Conservation (phyloP, 208 protist species). For the Paratrypanosoma confusum region DNA sequence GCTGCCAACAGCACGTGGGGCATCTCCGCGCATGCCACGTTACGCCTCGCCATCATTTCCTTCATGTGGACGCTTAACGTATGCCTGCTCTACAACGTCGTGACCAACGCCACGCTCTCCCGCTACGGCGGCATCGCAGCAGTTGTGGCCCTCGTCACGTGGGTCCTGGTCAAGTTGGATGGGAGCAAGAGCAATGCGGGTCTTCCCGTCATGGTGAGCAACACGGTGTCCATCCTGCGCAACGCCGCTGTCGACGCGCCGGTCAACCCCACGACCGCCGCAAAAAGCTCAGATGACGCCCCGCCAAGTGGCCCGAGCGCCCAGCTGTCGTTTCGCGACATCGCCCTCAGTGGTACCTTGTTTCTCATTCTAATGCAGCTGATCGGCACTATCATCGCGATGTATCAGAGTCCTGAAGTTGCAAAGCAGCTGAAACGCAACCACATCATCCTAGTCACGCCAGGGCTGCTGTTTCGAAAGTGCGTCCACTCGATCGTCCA, state of each 20-base stretch:
- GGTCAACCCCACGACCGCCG: no score
- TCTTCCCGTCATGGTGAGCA: no score
- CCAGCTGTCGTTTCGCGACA: no score
- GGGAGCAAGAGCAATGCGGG: no score
- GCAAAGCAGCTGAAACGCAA: conserved; percentile 20
- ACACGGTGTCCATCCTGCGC: no score
- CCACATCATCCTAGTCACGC: conserved; percentile 40
- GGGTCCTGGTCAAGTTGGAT: no score
- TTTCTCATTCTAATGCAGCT: no score
- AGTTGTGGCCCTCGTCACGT: no score
- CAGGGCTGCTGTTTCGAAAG: conserved; percentile 55
- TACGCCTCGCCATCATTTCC: conserved; percentile 34
- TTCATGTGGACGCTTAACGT: conserved; percentile 56
- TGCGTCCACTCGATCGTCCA: conserved; percentile 44
- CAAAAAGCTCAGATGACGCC: no score
- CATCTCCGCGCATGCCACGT: conserved; percentile 13
- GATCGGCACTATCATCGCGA: conserved; percentile 14
- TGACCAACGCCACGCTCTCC: conserved; percentile 21
- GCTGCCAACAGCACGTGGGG: conserved; percentile 34
- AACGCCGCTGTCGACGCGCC: no score
- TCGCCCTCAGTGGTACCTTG: no score
- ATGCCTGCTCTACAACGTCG: conserved; percentile 21
- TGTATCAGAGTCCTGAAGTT: conserved; percentile 13
- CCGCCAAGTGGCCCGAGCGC: no score
- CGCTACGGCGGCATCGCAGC: conserved; percentile 45